Evolutionary conservation across 176 grass and related monocot species (phyloP), one percentile per base, ranked within the genome.

Genomic region (Puya raimondii): DNA sequence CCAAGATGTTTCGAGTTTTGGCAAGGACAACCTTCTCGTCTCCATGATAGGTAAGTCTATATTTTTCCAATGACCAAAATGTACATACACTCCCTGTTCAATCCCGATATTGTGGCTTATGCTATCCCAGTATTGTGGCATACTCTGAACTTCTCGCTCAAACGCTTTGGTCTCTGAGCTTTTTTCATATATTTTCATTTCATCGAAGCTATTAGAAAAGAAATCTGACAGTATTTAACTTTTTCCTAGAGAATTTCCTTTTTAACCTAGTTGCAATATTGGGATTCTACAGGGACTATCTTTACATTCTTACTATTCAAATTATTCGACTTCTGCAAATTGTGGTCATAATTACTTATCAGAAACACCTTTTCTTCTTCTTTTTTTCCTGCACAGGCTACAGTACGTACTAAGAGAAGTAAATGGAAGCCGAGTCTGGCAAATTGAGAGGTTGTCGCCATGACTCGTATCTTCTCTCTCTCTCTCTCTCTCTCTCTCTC

Each of bases 1-100:
- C 89, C 89, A 74, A 78, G 23, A 11, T 71, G 64, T 72, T 90
- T 90, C 75, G 94, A 97, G 70, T 97, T 97, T 52, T 97, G 94
- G 94, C 89, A 99, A 93, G 89, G 94, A 22, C 94, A 99, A 67
- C 80, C 81, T 25, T 92, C 94, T 86, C 89, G 94, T 42, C 69
- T 99, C 16, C 94, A 99, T 84, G 94, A 92, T 71, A 71, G 87
- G 89, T 99, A 90, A 25, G 79, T 77, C 56, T 42, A 16, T 77
- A 11, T 59, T 77, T 49, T 59, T 59, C 16, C 6, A 21, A 42
- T 42, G 4, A 42, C 33, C 3, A 4, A 42, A 42, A 42, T 42
- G 33, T 42, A 4, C 0, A 6, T 42, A 42, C 33, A 0, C 33
- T 42, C 33, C 33, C 3, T 6, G 5, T 42, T 42, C 33, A 6